Conservation (phyloP, 805 yeast species). For the Jamesozyma jinghongensis region DNA sequence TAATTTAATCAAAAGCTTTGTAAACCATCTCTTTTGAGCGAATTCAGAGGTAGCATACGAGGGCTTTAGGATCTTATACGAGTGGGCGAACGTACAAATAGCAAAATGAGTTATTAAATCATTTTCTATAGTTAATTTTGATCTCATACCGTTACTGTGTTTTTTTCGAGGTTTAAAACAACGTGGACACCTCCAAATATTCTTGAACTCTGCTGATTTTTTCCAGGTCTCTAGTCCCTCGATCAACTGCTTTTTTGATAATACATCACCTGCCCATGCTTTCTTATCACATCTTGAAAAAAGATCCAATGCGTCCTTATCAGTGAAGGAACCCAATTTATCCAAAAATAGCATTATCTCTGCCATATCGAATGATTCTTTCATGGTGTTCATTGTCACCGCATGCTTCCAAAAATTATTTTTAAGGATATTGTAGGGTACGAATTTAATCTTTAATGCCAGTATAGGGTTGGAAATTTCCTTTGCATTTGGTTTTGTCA, state of each 20-base stretch:
- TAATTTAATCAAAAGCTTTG: conserved; percentile 70
- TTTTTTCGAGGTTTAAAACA: conserved; percentile 56
- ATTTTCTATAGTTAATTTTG: conserved; percentile 31
- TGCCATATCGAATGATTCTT: conserved; percentile 38
- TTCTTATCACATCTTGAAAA: conserved; percentile 38
- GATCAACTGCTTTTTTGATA: conserved; percentile 38
- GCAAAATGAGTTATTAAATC: conserved; percentile 85
- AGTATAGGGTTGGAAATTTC: conserved; percentile 37
- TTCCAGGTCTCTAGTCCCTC: conserved; percentile 39
- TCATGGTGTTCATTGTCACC: conserved; percentile 34
- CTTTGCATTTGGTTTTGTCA: conserved; percentile 6
- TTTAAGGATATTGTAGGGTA: conserved; percentile 55
- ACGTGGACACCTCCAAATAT: conserved; percentile 67
- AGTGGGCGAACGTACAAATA: conserved; percentile 68
- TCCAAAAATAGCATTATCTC: conserved; percentile 60
- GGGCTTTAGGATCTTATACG: conserved; percentile 51
- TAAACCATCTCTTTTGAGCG: conserved; percentile 85
- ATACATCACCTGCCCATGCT: conserved; percentile 46
- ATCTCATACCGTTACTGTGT: conserved; percentile 32
- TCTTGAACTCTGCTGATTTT: conserved; percentile 30
- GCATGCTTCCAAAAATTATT: conserved; percentile 62
- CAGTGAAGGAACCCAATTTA: conserved; percentile 37
- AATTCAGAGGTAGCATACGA: conserved; percentile 69
- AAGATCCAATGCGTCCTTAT: conserved; percentile 46
- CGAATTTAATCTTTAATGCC: conserved; percentile 52